Conservation (phyloP, 2,329 filamentous ascomycete genomes). For the Pestalotiopsis sp. region DNA sequence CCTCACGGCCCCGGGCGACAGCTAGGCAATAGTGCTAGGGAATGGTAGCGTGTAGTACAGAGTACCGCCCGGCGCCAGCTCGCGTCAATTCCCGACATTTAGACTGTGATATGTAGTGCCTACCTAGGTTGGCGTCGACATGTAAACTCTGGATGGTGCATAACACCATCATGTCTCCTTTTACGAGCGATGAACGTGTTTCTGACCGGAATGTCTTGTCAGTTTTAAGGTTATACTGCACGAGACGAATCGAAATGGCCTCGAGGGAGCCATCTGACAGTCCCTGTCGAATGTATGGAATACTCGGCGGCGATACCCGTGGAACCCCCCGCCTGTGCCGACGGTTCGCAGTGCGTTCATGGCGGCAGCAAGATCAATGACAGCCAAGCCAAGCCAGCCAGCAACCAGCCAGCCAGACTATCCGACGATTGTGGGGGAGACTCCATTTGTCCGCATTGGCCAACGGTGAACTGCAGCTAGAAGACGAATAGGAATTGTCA, state of each 20-base stretch:
- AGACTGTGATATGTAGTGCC: too few species aligned
- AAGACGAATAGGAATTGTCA: conserved; percentile 1
- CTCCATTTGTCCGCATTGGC: conserved; percentile 4
- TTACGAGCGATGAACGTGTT: not conserved
- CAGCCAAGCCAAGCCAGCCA: not conserved
- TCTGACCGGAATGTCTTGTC: too few species aligned
- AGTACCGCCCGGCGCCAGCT: not conserved
- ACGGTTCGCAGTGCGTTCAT: not conserved
- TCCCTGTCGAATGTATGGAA: not conserved
- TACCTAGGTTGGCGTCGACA: too few species aligned
- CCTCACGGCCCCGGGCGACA: not conserved
- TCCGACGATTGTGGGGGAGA: conserved; percentile 6
- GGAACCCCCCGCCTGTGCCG: not conserved
- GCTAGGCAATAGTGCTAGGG: not conserved
- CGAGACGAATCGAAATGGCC: not conserved
- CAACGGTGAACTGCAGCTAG: conserved; percentile 1
- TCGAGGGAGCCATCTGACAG: not conserved
- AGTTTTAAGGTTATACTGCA: not conserved
- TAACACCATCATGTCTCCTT: not conserved
- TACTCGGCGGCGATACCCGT: not conserved
- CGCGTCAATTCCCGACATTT: too few species aligned
- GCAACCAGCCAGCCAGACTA: not conserved
- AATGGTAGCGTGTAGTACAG: not conserved
- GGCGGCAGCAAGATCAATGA: not conserved
- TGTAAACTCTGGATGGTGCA: not conserved